Conservation (phyloP, 2,329 filamentous ascomycete genomes). For the Calonectria henricotiae region DNA sequence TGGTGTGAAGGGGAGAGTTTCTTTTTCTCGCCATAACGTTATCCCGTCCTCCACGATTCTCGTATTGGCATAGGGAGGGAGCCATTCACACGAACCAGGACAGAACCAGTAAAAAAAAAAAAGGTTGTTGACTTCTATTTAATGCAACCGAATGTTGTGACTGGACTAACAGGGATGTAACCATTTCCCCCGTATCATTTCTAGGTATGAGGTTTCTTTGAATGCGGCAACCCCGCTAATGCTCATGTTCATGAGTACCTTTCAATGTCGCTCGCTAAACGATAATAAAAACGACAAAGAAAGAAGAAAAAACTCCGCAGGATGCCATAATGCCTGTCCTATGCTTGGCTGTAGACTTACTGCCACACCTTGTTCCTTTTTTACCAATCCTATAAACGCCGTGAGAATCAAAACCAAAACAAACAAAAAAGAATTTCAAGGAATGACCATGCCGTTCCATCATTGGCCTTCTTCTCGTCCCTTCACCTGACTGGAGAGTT, state of each 20-base stretch:
- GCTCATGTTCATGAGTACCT: conserved; percentile 8
- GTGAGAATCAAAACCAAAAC: conserved; percentile 23
- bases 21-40: too few relatives aligned
- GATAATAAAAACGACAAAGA: conserved; percentile 6
- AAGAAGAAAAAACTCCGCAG: conserved; percentile 34
- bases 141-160: neutral
- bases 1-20: too few relatives aligned
- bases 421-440: neutral
- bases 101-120: too few relatives aligned
- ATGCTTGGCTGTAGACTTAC: neutral
- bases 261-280: conserved; percentile 18
- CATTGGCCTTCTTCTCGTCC: conserved; percentile 4
- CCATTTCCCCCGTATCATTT: neutral
- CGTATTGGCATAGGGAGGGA: neutral
- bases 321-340: conserved; percentile 26
- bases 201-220: neutral
- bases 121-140: neutral
- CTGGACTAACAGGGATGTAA: neutral
- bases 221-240: neutral
- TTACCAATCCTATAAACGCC: conserved; percentile 33
- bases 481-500: conserved; percentile 52
- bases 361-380: conserved; percentile 29
- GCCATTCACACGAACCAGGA: neutral
- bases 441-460: conserved; percentile 33
- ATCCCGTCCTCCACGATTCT: too few relatives aligned